Evolutionary conservation across 2,329 filamentous ascomycete species (phyloP).

Genomic region (Fonsecaea erecta): DNA sequence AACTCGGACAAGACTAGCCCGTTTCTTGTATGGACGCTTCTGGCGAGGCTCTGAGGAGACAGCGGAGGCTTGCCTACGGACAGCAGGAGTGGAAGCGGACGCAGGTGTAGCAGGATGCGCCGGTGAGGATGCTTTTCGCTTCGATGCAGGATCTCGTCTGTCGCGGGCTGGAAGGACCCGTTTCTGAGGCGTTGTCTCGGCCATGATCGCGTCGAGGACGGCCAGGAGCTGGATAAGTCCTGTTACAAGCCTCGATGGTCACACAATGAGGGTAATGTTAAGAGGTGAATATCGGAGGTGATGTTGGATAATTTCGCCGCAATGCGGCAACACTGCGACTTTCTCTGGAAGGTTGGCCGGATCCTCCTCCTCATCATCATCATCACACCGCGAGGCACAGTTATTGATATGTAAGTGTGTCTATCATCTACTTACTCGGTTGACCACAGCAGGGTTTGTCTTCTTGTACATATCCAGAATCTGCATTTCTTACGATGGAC

Average conservation of each 20-base stretch:
- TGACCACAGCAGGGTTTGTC: not conserved
- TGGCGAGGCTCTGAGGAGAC: slow-evolving; percentile 35
- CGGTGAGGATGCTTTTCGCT: slow-evolving; percentile 47
- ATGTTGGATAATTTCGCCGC: not conserved
- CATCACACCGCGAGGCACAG: too few species aligned
- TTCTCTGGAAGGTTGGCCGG: slow-evolving; percentile 1
- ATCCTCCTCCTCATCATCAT: too few species aligned
- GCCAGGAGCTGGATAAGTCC: not conserved
- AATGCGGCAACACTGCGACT: not conserved
- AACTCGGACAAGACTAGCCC: slow-evolving; percentile 40
- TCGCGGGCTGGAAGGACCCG: slow-evolving; percentile 50
- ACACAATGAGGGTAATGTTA: not conserved
- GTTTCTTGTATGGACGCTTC: slow-evolving; percentile 43
- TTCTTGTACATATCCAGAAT: not conserved
- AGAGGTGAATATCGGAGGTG: not conserved
- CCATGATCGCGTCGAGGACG: slow-evolving; percentile 20
- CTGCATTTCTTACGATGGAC: not conserved
- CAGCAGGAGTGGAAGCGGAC: slow-evolving; percentile 16
- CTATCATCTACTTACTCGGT: not conserved
- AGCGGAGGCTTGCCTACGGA: slow-evolving; percentile 37
- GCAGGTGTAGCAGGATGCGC: slow-evolving; percentile 16
- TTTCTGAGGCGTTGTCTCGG: slow-evolving; percentile 48
- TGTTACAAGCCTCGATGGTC: not conserved
- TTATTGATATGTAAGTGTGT: too few species aligned
- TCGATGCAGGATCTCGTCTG: slow-evolving; percentile 50